Evolutionary conservation across 768 basidiomycete genomes (phyloP), one percentile per base, ranked within the genome.

Genomic region (Serendipita sp.): DNA sequence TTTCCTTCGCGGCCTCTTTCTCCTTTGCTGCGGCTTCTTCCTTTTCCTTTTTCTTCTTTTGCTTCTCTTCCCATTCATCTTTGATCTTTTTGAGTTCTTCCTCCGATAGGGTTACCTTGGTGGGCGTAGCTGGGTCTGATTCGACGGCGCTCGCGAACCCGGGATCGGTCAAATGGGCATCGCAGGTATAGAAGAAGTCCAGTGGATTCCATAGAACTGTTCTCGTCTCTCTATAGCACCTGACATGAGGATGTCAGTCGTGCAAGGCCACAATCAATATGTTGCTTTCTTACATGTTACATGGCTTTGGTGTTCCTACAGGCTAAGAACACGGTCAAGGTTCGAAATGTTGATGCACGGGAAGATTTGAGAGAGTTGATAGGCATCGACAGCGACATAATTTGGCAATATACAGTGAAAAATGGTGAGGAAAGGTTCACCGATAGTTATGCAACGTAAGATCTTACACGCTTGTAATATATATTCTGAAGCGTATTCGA

Each of bases 161-260:
- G 32, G 77, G 75, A 72, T 97, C 93, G 3, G 77, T 76, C 64
- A 96, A 81, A 75, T 97, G 94, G n/a, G 75, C 73, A 1, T 83
- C 79, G 71, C 94, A 97, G 0, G 83, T 80, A 73, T 95, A 96
- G 37, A 97, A 65, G 72, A 93, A 96, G 74, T 96, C 94, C 10
- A 81, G 77, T 7, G 87, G 85, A 71, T 89, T 84, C 24, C 92
- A 88, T 24, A 96, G 83, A 35, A 94, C 92, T 11, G 82, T 88
- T 18, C 81, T 83, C 0, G 92, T 91, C 5, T 88, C 88, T 70
- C 86, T 84, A 73, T 79, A 81, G 77, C 93, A 76, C 53, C 75
- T 72, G 64, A 13, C 7, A 41, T 73, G 74, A 63, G 74, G 65
- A 38, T 32, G 15, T 60, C 10, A 60, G 56, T 60, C 34, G 30